Evolutionary conservation across 2,329 filamentous ascomycete genomes (phyloP), one percentile per base, ranked within the genome.

Genomic region (Colletotrichum scovillei): DNA sequence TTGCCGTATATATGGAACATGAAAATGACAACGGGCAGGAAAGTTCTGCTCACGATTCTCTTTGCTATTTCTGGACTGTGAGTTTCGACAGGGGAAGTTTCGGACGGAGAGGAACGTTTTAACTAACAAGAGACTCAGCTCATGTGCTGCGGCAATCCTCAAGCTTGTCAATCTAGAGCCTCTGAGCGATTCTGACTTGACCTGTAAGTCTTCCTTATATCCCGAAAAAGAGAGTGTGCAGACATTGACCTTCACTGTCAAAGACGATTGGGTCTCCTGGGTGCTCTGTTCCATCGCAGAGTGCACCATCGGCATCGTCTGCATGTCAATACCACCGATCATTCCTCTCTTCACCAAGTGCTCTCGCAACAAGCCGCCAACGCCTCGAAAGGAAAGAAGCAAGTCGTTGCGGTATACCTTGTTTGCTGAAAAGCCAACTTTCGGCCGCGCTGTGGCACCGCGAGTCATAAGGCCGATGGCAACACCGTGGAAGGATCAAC

Each of bases 231-330:
- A 19, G 19, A 11, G 22, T 5, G 7, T 5, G 2, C n/a, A n/a
- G 19, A 5, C n/a, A 22, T 19, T 32, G 5, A 42, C 3, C 5
- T 22, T 22, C 42, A 1, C 28, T 14, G 19, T 30, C 19, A 5
- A 4, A 82, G 80, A 79, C 67, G 77, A 77, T 67, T 76, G 81
- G 35, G 77, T 78, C 22, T 73, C 75, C 0, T 78, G 78, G 58
- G 75, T 81, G 57, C 76, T 80, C 69, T 81, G 79, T 79, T 79
- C 79, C 7, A 75, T 81, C 35, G 77, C 80, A 35, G 81, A 82
- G 70, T 78, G 78, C 62, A 78, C 77, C 32, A 74, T 82, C 14
- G 80, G 78, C 59, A 82, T 82, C 70, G 76, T 81, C 38, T 81
- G 80, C 72, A 80, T 80, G 11, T 82, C 80, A 7, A 72, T 82